Evolutionary conservation across 2,329 filamentous ascomycete species (phyloP).

Genomic region (Epichloe uncinata): DNA sequence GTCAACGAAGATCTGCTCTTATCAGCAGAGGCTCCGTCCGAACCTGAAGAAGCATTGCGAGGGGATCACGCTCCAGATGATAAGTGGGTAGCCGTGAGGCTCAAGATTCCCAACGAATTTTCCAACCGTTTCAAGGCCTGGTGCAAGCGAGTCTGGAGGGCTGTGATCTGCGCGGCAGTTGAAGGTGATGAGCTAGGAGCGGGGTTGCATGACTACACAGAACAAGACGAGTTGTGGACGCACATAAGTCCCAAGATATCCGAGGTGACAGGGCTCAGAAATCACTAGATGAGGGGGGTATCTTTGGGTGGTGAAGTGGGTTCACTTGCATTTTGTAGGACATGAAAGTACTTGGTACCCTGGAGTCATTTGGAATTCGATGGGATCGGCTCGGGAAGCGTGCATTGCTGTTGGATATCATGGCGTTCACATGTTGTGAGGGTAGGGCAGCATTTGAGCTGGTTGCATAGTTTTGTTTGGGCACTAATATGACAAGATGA

Average conservation of each 20-base stretch:
- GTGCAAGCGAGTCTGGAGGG: constrained; percentile 23
- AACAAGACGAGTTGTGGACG: constrained; percentile 13
- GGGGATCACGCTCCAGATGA: constrained; percentile 40
- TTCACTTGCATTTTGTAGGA: no score
- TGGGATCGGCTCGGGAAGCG: neutral
- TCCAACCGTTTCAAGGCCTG: constrained; percentile 32
- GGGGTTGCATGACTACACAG: constrained; percentile 10
- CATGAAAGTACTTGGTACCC: neutral
- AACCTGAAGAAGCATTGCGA: constrained; percentile 31
- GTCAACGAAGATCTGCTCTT: constrained; percentile 39
- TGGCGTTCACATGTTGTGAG: neutral
- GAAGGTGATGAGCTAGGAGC: constrained; percentile 3
- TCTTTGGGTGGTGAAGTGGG: neutral
- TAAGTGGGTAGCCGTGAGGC: constrained; percentile 42
- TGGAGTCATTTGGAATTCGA: neutral
- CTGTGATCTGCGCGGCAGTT: constrained; percentile 5
- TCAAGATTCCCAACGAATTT: constrained; percentile 47
- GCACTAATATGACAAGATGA: neutral
- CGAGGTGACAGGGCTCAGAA: neutral
- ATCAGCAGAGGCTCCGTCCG: constrained; percentile 22
- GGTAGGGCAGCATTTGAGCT: neutral
- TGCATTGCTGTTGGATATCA: neutral
- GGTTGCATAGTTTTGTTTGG: neutral
- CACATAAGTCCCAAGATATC: constrained; percentile 7
- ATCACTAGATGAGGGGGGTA: neutral